Conservation (phyloP, 2,329 filamentous ascomycete genomes). For the Nigrospora osmanthi region DNA sequence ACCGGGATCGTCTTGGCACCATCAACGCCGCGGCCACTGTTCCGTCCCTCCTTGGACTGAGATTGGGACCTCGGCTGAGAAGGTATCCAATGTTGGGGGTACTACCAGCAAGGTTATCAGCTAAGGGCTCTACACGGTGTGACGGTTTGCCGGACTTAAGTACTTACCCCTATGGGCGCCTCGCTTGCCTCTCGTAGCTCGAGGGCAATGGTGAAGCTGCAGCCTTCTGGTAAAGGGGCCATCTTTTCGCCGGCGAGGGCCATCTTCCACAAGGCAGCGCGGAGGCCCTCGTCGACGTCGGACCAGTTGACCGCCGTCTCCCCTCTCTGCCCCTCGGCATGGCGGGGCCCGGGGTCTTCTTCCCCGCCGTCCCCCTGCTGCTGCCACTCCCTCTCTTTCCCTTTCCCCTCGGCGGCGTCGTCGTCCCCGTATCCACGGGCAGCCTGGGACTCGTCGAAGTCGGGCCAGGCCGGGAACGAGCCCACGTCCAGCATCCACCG, state of each 20-base stretch:
- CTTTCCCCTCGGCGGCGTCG: slow-evolving; percentile 8
- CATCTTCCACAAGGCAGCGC: slow-evolving; percentile 57
- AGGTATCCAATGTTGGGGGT: slow-evolving; percentile 55
- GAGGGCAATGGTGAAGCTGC: slow-evolving; percentile 69
- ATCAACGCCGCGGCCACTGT: slow-evolving; percentile 23
- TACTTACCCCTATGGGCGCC: slow-evolving; percentile 49
- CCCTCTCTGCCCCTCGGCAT: slow-evolving; percentile 5
- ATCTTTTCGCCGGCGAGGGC: slow-evolving; percentile 52
- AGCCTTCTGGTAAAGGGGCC: slow-evolving; percentile 49
- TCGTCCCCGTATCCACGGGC: slow-evolving; percentile 17
- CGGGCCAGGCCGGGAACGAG: slow-evolving; percentile 39
- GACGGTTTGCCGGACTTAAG: neutral
- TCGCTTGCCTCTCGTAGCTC: slow-evolving; percentile 57
- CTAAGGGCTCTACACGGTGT: neutral
- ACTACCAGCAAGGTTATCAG: slow-evolving; percentile 23
- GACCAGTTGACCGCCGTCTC: slow-evolving; percentile 34
- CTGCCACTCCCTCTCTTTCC: neutral
- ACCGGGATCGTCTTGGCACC: slow-evolving; percentile 39
- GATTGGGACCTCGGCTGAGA: slow-evolving; percentile 40
- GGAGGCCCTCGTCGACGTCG: slow-evolving; percentile 65
- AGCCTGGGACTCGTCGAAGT: slow-evolving; percentile 15
- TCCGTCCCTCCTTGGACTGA: slow-evolving; percentile 19
- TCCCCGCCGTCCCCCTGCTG: slow-evolving; percentile 11
- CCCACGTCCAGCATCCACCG: slow-evolving; percentile 54
- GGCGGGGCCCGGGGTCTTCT: slow-evolving; percentile 3